Conservation (phyloP, 208 protist genomes). For the Herpetomonas tarakana region DNA sequence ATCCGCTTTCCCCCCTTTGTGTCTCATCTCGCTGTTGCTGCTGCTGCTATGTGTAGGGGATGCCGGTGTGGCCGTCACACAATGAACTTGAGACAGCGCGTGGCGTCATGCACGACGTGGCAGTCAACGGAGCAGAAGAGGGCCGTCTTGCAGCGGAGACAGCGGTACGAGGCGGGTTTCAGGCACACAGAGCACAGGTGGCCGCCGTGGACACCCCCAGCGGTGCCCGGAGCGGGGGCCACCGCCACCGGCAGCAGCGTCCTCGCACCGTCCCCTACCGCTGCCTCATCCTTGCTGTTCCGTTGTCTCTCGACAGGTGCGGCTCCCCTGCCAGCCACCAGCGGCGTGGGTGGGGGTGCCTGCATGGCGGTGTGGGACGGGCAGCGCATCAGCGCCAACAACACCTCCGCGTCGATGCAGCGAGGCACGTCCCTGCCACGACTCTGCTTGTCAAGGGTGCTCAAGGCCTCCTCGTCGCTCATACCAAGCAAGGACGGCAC, state of each 20-base stretch:
- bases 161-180: constrained; percentile 60
- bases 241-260: not conserved
- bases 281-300: too few relatives aligned
- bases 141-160: constrained; percentile 51
- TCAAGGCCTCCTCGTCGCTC: not conserved
- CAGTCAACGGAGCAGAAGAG: constrained; percentile 81
- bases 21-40: not conserved
- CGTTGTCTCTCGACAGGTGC: not conserved
- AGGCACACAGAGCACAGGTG: constrained; percentile 77
- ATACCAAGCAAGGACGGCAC: not conserved
- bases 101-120: constrained; percentile 74
- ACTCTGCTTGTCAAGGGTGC: not conserved
- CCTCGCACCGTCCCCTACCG: not conserved
- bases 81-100: constrained; percentile 77
- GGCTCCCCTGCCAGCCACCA: not conserved
- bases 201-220: constrained; percentile 12
- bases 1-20: not conserved
- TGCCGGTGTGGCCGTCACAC: constrained; percentile 19
- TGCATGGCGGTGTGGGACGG: constrained; percentile 11
- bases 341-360: constrained; percentile 7
- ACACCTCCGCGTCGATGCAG: not conserved
- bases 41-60: too few relatives aligned
- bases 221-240: not conserved
- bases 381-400: constrained; percentile 6
- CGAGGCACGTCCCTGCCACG: not conserved